These are phyloP conservation scores for Boechera retrofracta DNA, from an alignment of 345 rosid species.

Conservation along the genomic window DNA sequence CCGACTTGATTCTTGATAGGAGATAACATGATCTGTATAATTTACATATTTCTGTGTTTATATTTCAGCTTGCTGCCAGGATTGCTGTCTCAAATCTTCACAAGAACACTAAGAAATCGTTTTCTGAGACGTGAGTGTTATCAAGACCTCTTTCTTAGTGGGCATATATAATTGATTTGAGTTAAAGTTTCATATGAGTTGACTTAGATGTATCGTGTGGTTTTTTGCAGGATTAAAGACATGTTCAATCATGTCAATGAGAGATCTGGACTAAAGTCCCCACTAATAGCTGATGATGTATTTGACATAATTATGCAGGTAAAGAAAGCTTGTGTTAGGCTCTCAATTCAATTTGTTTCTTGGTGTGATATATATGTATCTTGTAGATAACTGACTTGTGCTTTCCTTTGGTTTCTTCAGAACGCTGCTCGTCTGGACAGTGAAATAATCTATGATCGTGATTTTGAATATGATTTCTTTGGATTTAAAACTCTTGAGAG, in stretches of 20 bases:
- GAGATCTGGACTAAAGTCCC: constrained; percentile 77
- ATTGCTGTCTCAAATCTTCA: constrained; percentile 97
- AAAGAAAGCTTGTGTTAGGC: neutral
- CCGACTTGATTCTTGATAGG: neutral
- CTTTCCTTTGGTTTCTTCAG: constrained; percentile 43
- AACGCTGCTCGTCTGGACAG: constrained; percentile 84
- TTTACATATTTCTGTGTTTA: constrained; percentile 11
- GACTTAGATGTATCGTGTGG: constrained; percentile 2
- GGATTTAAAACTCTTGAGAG: constrained; percentile 95
- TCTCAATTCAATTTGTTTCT: neutral
- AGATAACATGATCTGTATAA: neutral
- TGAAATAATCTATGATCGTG: constrained; percentile 89
- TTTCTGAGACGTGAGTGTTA: constrained; percentile 92
- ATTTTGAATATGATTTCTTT: constrained; percentile 89
- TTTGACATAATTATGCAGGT: constrained; percentile 90
- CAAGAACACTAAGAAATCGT: constrained; percentile 90
- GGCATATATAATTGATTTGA: neutral
- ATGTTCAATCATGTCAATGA: constrained; percentile 83
- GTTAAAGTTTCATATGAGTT: neutral
- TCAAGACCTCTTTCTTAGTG: neutral
- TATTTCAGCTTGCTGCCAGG: constrained; percentile 90
- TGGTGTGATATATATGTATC: neutral
- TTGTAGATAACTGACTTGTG: neutral
- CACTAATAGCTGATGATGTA: constrained; percentile 89
- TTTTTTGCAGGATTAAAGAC: constrained; percentile 66